Evolutionary conservation across 2,329 filamentous ascomycete species (phyloP), one percentile per base, ranked within the genome.

Genomic region (Dactylellina parvicollis): DNA sequence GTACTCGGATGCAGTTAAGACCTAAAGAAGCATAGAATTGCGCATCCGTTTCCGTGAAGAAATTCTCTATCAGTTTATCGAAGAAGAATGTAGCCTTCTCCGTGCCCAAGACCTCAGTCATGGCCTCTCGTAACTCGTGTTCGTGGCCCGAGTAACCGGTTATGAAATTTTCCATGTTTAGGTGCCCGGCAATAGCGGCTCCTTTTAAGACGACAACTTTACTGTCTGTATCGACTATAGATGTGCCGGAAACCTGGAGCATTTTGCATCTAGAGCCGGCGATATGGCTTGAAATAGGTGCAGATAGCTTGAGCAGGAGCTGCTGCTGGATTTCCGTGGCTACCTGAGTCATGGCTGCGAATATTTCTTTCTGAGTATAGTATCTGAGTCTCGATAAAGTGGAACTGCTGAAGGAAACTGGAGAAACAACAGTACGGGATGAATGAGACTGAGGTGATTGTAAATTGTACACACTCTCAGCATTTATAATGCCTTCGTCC

Each of bases 51-150:
- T 83, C 81, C 0, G 81, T 82, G 78, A 84, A 84, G 79, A 84
- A 84, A 75, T 84, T 81, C 36, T 83, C 79, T 3, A 84, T 78
- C 77, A 80, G 83, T 57, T 80, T 81, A 75, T 85, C 82, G 77
- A 85, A 84, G 79, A 85, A 84, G 78, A 81, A 84, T 30, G 83
- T 80, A 71, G 83, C 83, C 70, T 83, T 83, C 55, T 84, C 80
- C 22, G 78, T 67, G 0, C 83, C 83, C 1, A 85, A 78, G 5
- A 82, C 82, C 50, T 80, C 80, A 10, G 80, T 79, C 81, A 85
- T 82, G 0, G 83, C 80, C 2, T 80, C 80, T 3, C 83, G 82
- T 54, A 83, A 81, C 64, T 83, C 80, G 14, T 78, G 79, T 76
- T 85, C 83, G 69, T 83, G 82, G 28, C 82, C 83, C 9, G 83